Evolutionary conservation across 768 basidiomycete genomes (phyloP), one percentile per base, ranked within the genome.

Genomic region (Pleurotus pulmonarius): DNA sequence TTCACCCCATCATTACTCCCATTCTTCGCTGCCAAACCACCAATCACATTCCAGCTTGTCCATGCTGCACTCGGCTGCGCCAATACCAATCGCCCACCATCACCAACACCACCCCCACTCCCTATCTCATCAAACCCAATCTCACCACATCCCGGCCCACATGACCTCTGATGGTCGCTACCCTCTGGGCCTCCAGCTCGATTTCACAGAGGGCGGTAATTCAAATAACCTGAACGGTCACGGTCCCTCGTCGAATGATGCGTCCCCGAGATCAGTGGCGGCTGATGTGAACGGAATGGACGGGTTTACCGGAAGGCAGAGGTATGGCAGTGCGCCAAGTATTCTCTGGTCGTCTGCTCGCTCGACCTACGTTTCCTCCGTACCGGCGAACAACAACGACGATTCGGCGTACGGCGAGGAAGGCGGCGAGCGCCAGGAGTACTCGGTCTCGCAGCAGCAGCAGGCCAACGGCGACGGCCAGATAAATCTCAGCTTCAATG

Each of bases 31-130:
- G 29, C 29, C 29, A 34, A 34, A 34, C 11, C 51, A 53, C 20
- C 51, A 37, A 24, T 15, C 22, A 26, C 48, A 49, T n/a, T 16
- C 20, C 13, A 13, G 24, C 11, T 13, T 41, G 37, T 13, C 51
- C 15, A 37, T 53, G 12, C 6, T 53, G 37, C 51, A 53, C 51
- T 18, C 51, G 11, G 37, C 51, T 11, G 29, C 29, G 4, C 38
- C 48, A 49, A 53, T 53, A 53, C 51, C 51, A 4, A 53, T 53
- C 13, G 37, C 51, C 13, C 51, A 53, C 24, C 51, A 53, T 39
- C 51, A 53, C 15, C 48, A 52, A 18, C 34, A 13, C 15, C 37
- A 52, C 39, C 3, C 51, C 25, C 26, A 49, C 6, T 49, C 48
- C 25, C 48, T 34, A 11, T 34, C 29, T 34, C 29, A 34, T 11